Conservation (phyloP, 441 rosid genomes). For the Theobroma grandiflorum region DNA sequence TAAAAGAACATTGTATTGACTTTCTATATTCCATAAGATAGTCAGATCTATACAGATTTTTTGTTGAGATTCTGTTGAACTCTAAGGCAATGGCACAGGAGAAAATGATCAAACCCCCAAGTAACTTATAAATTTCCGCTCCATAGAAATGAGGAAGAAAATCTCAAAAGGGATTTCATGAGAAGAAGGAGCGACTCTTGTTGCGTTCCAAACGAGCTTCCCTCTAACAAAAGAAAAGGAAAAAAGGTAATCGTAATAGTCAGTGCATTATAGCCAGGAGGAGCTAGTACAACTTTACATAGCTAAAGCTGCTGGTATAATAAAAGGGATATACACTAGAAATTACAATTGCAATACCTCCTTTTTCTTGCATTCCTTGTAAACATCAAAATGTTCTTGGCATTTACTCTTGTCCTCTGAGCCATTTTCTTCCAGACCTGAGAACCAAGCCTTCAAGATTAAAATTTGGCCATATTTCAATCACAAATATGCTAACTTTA, state of each 20-base stretch:
- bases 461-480: constrained; percentile 17
- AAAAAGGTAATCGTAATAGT: constrained; percentile 16
- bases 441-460: constrained; percentile 24
- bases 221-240: constrained; percentile 55
- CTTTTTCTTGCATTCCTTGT: constrained; percentile 97
- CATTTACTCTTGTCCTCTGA: constrained; percentile 88
- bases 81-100: not conserved
- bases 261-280: constrained; percentile 25
- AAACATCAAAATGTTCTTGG: constrained; percentile 88
- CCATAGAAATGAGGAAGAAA: not conserved
- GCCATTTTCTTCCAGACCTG: constrained; percentile 88
- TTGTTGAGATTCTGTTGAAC: not conserved
- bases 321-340: not conserved
- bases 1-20: not conserved
- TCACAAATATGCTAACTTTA: not conserved
- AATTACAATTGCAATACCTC: constrained; percentile 57
- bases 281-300: not conserved
- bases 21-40: not conserved
- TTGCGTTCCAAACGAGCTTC: constrained; percentile 97
- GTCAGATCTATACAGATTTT: not conserved
- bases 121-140: not conserved
- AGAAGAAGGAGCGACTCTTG: constrained; percentile 74
- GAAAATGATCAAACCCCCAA: not conserved
- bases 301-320: not conserved
- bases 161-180: constrained; percentile 43